A percentile compares a stretch with the other conserved stretches of the same genome.
phyloP scores from a whole-genome alignment of 345 rosid genomes.

The Mangifera indica region DNA sequence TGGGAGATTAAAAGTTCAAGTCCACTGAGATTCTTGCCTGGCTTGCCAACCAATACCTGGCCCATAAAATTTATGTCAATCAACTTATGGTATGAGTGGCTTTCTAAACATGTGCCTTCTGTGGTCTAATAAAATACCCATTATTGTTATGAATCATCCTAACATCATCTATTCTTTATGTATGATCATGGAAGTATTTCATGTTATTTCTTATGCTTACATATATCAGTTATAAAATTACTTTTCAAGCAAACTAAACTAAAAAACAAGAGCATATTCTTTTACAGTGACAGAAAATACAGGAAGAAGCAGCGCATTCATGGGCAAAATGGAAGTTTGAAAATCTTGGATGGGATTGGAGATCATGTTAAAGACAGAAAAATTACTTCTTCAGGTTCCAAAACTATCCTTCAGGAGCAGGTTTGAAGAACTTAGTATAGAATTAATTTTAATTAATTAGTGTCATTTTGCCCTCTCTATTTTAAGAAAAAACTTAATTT shows the following conservation, averaged over 20 bases:
- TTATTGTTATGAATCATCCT: no score
- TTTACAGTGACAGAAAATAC: slow-evolving; percentile 49
- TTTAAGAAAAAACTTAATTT: background rate
- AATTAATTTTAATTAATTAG: slow-evolving; percentile 2
- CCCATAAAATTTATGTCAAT: background rate
- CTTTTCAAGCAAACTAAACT: background rate
- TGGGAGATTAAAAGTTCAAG: no score
- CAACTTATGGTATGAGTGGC: background rate
- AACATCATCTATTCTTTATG: no score
- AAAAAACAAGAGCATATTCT: slow-evolving; percentile 9
- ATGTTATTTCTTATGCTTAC: background rate
- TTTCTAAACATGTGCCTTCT: no score
- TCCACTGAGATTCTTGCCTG: no score
- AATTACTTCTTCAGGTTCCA: slow-evolving; percentile 40
- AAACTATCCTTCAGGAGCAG: slow-evolving; percentile 55
- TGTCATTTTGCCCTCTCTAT: background rate
- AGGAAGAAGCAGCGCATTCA: slow-evolving; percentile 51
- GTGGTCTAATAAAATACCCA: background rate
- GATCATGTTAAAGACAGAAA: slow-evolving; percentile 50
- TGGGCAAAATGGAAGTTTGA: slow-evolving; percentile 57
- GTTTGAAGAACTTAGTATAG: slow-evolving; percentile 39
- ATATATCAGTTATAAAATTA: background rate
- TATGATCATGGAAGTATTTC: background rate
- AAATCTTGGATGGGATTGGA: slow-evolving; percentile 45
- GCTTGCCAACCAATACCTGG: background rate